Evolutionary conservation across 83 land plant species (phyloP).

Genomic region (Thuja plicata): DNA sequence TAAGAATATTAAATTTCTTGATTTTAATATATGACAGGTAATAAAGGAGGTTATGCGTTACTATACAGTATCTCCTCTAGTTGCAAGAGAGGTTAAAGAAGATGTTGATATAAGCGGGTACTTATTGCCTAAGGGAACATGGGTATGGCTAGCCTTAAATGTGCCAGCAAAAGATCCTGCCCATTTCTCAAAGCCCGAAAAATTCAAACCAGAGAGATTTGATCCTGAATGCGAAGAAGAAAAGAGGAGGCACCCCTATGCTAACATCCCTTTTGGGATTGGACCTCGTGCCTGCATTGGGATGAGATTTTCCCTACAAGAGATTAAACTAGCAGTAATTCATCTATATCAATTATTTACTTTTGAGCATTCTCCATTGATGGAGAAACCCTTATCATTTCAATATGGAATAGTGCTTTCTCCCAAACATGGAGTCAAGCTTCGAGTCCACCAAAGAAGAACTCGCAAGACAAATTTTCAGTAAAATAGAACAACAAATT

Average conservation of each 20-base stretch:
- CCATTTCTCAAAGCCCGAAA: conserved; percentile 65
- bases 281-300: conserved; percentile 76
- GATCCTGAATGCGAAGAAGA: conserved; percentile 63
- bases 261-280: conserved; percentile 73
- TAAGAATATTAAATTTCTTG: neutral
- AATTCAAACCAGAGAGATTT: conserved; percentile 70
- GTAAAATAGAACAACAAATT: too few species aligned
- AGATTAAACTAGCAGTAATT: conserved; percentile 57
- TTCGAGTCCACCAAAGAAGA: conserved; percentile 21
- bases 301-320: conserved; percentile 57
- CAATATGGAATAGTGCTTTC: conserved; percentile 58
- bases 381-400: conserved; percentile 61
- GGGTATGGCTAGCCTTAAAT: conserved; percentile 69
- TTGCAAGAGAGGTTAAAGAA: conserved; percentile 63
- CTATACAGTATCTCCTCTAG: conserved; percentile 56
- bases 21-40: conserved; percentile 39
- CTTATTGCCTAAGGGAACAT: conserved; percentile 74
- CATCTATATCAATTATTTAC: conserved; percentile 47
- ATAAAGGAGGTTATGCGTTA: conserved; percentile 70
- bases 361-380: conserved; percentile 51
- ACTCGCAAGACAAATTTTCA: neutral
- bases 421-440: conserved; percentile 62
- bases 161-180: conserved; percentile 62
- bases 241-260: conserved; percentile 64
- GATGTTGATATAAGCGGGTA: conserved; percentile 69